Conservation (phyloP, 768 basidiomycete species). For the Tylopilus balloui region DNA sequence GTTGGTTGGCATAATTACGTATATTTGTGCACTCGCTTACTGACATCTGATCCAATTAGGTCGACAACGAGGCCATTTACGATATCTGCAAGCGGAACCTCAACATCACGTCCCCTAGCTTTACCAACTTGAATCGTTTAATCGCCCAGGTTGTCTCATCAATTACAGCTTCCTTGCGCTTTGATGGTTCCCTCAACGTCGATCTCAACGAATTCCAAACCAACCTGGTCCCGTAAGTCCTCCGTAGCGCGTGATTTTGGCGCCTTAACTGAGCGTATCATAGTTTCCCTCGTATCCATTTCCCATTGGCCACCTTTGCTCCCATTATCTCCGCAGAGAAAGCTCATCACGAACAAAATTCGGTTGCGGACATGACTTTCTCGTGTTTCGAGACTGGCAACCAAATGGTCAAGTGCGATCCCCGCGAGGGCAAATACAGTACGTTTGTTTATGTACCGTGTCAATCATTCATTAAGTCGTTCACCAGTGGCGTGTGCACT, state of each 20-base stretch:
- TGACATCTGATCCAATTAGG: conserved; percentile 32
- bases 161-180: conserved; percentile 84
- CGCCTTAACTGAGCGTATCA: background rate
- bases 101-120: conserved; percentile 79
- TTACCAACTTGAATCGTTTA: conserved; percentile 92
- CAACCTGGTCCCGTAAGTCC: conserved; percentile 89
- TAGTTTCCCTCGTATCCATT: conserved; percentile 97
- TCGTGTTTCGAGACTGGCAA: conserved; percentile 76
- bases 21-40: conserved; percentile 3
- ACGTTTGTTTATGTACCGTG: conserved; percentile 15
- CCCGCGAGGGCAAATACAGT: conserved; percentile 76
- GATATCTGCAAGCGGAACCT: conserved; percentile 87
- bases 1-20: conserved; percentile 37
- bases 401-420: conserved; percentile 81
- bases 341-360: conserved; percentile 95
- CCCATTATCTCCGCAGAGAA: conserved; percentile 93
- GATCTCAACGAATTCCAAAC: conserved; percentile 98
- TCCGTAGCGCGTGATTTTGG: background rate
- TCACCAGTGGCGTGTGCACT: conserved; percentile 60
- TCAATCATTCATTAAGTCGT: background rate
- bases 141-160: conserved; percentile 99
- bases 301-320: conserved; percentile 95
- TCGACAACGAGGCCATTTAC: conserved; percentile 81
- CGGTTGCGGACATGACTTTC: conserved; percentile 97
- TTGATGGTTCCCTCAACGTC: conserved; percentile 61